A percentile compares a stretch with the other conserved stretches of the same genome.
phyloP scores from a whole-genome alignment of 768 basidiomycete genomes.

The Auriscalpium vulgare region DNA sequence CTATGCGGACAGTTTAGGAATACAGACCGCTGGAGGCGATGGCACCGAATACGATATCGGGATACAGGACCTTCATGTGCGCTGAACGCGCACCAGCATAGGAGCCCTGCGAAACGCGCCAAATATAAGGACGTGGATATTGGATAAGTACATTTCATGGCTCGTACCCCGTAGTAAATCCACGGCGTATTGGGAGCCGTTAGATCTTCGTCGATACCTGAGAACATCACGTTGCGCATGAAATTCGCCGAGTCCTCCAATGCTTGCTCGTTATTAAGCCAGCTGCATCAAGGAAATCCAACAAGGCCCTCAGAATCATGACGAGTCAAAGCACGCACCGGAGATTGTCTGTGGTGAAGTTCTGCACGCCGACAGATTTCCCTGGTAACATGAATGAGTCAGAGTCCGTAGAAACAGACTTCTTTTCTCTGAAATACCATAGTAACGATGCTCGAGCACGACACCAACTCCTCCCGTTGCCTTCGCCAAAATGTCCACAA shows the following conservation, averaged over 20 bases:
- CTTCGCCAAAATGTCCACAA: slow-evolving; percentile 76
- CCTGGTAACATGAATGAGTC: slow-evolving; percentile 32
- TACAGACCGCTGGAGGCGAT: slow-evolving; percentile 77
- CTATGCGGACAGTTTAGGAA: neutral
- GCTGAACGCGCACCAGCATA: slow-evolving; percentile 85
- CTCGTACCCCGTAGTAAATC: slow-evolving; percentile 87
- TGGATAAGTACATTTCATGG: neutral
- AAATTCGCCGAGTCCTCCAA: slow-evolving; percentile 90
- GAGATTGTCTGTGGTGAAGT: slow-evolving; percentile 77
- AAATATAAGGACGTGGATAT: neutral
- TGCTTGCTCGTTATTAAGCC: slow-evolving; percentile 84
- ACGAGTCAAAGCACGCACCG: slow-evolving; percentile 33
- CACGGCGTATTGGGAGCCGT: slow-evolving; percentile 71
- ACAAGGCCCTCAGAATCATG: neutral
- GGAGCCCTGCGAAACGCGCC: neutral
- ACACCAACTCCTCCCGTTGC: slow-evolving; percentile 85
- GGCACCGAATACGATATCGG: slow-evolving; percentile 82
- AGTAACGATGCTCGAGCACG: slow-evolving; percentile 90
- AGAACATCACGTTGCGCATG: slow-evolving; percentile 72
- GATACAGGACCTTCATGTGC: slow-evolving; percentile 84
- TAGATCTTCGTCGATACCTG: slow-evolving; percentile 60
- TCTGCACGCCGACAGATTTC: slow-evolving; percentile 62
- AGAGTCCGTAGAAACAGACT: slow-evolving; percentile 8
- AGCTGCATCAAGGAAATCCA: slow-evolving; percentile 34
- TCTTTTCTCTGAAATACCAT: slow-evolving; percentile 40